Evolutionary conservation across 2,329 filamentous ascomycete genomes (phyloP).

Genomic region (Paecilomyces fulvus): DNA sequence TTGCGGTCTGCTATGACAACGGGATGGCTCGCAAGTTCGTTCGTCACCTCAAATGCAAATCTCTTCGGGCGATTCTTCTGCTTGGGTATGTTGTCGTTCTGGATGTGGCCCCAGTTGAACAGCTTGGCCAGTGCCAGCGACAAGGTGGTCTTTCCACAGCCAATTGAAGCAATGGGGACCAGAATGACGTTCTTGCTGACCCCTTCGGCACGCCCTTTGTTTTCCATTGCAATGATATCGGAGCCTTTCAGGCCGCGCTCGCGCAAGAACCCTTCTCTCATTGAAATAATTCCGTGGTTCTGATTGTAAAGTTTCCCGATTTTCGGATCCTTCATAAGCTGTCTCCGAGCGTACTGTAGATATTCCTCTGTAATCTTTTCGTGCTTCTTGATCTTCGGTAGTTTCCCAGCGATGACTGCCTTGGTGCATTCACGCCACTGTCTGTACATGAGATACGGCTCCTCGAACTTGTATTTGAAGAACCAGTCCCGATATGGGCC

Average conservation of each 20-base stretch:
- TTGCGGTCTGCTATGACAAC: constrained; percentile 90
- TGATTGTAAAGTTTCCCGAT: constrained; percentile 65
- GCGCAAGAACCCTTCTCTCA: constrained; percentile 79
- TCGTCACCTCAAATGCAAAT: constrained; percentile 65
- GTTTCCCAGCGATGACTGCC: constrained; percentile 65
- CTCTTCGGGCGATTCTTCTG: constrained; percentile 64
- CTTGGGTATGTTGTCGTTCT: constrained; percentile 91
- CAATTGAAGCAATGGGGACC: constrained; percentile 86
- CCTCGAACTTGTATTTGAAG: constrained; percentile 99
- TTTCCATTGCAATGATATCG: constrained; percentile 71
- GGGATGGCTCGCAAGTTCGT: constrained; percentile 53
- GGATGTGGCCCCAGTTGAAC: constrained; percentile 85
- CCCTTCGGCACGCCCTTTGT: constrained; percentile 41
- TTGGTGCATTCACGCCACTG: constrained; percentile 99
- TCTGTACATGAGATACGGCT: constrained; percentile 96
- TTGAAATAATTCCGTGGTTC: constrained; percentile 90
- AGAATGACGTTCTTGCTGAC: constrained; percentile 65
- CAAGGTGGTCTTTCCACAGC: constrained; percentile 93
- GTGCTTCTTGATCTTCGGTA: constrained; percentile 78
- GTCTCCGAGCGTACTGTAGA: constrained; percentile 66
- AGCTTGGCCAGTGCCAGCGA: constrained; percentile 72
- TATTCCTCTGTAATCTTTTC: constrained; percentile 85
- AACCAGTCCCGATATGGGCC: constrained; percentile 83
- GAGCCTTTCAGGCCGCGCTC: constrained; percentile 78
- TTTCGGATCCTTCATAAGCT: constrained; percentile 59